phyloP scores from a whole-genome alignment of 306 rosid genomes.

The Ziziphus jujuba region DNA sequence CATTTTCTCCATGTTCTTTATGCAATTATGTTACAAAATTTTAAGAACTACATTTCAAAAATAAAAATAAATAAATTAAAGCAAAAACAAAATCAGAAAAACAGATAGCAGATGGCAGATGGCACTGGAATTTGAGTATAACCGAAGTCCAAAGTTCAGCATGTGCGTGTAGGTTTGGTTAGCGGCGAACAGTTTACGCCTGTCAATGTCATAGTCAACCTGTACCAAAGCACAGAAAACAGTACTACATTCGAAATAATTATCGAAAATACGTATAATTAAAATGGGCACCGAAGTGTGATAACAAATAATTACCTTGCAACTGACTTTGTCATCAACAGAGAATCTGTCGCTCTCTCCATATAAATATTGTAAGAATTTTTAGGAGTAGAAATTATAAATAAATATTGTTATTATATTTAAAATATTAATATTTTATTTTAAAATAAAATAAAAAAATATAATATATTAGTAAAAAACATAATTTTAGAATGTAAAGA shows the following conservation, averaged over 20 bases:
- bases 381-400: too few species aligned
- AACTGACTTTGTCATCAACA: slow-evolving; percentile 71
- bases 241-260: neutral
- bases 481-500: too few species aligned
- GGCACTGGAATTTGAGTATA: slow-evolving; percentile 31
- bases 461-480: too few species aligned
- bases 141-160: slow-evolving; percentile 96
- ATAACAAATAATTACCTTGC: slow-evolving; percentile 54
- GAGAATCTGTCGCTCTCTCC: slow-evolving; percentile 52
- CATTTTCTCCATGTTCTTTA: slow-evolving; percentile 90
- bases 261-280: neutral
- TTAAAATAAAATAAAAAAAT: too few species aligned
- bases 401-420: too few species aligned
- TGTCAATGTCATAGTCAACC: slow-evolving; percentile 88
- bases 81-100: too few species aligned
- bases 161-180: slow-evolving; percentile 98
- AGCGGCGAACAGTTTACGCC: slow-evolving; percentile 83
- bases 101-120: neutral
- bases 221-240: slow-evolving; percentile 33
- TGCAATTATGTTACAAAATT: slow-evolving; percentile 34
- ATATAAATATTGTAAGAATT: too few species aligned
- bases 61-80: too few species aligned
- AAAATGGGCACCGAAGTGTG: neutral
- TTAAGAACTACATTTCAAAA: slow-evolving; percentile 22
- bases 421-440: too few species aligned